Base-by-base conservation (phyloP, 495 filamentous ascomycete species). In the Baudoinia panamericana region DNA sequence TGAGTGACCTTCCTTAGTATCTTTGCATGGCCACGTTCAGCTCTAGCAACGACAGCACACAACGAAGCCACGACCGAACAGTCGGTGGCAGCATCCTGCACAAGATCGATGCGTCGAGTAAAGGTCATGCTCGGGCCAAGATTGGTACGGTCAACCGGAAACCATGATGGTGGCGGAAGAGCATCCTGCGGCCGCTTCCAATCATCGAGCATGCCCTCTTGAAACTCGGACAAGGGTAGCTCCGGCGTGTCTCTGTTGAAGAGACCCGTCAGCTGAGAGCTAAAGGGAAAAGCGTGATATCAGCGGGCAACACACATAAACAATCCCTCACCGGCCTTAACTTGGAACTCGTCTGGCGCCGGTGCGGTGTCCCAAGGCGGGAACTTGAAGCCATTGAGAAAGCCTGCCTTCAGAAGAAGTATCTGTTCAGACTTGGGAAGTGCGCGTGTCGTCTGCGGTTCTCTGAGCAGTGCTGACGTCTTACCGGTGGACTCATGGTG, bases 61-160 rank as follows among this genome's bases (percentile, higher is more conserved):
- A 99, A 71, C 60, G 88, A 93, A 4, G 92, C 90, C 28, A 99
- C 86, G 5, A 99, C 86, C 4, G 90, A 96, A 52, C 90, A 99
- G 52, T 99, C 90, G 2, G 86, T 86, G 15, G 88, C 78, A 28
- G 92, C 69, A 56, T 96, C 90, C 61, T 99, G 90, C 4, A 93
- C 84, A 10, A 99, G 67, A 56, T 96, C 92, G 36, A 76, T 70
- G 26, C 67, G 66, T 1, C 61, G 51, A 3, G 54, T 53, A 1
- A 70, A 61, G 18, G 56, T 48, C 76, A 84, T 85, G 11, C 70
- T 53, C 23, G 67, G 64, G 10, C 59, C 52, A 1, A 54, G 29
- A 3, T 45, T 39, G n/a, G 47, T 21, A n/a, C 41, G 37, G 11
- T 33, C 35, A 17, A 41, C 51, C 8, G 54, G 43, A 48, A 43